A percentile compares a stretch with the other conserved stretches of the same genome.
These are phyloP conservation scores for Sarocladium brachiariae DNA, from an alignment of 2,329 filamentous ascomycete species.

Conservation along the genomic window DNA sequence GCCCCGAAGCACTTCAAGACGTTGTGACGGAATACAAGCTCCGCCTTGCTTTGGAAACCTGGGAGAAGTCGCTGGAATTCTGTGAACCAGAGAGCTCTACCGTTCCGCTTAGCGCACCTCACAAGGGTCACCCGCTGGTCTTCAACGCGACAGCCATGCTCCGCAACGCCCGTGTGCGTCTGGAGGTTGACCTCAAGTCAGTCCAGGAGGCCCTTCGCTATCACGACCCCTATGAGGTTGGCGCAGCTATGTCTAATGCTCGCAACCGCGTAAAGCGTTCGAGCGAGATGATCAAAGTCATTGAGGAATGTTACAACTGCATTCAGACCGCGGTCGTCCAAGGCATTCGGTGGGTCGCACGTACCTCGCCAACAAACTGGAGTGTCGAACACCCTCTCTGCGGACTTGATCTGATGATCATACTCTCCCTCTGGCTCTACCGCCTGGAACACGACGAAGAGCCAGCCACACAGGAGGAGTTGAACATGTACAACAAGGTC, in stretches of 20 bases:
- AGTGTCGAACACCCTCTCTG: conserved; percentile 96
- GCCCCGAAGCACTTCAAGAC: conserved; percentile 93
- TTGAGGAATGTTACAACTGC: conserved; percentile 95
- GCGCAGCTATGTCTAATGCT: conserved; percentile 90
- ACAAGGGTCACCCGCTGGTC: conserved; percentile 91
- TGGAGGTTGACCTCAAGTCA: conserved; percentile 91
- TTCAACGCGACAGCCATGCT: conserved; percentile 99
- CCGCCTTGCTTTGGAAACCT: conserved; percentile 90
- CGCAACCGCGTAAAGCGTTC: conserved; percentile 92
- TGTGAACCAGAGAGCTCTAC: conserved; percentile 87
- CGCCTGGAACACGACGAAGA: conserved; percentile 99
- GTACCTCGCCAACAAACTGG: conserved; percentile 97
- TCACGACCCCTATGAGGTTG: conserved; percentile 95
- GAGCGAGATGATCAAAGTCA: conserved; percentile 96
- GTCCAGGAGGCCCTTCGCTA: conserved; percentile 96
- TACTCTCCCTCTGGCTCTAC: conserved; percentile 96
- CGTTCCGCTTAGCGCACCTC: conserved; percentile 85
- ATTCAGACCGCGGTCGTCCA: conserved; percentile 93
- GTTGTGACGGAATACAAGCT: conserved; percentile 98
- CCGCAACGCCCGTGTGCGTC: conserved; percentile 82
- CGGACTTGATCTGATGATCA: conserved; percentile 95
- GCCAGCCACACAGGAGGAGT: conserved; percentile 74
- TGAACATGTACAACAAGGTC: conserved; percentile 87
- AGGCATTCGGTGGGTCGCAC: conserved; percentile 96
- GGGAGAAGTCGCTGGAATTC: conserved; percentile 91